A percentile compares a stretch with the other conserved stretches of the same genome.
phyloP scores from a whole-genome alignment of 208 protist genomes.

The Leptomonas seymouri region DNA sequence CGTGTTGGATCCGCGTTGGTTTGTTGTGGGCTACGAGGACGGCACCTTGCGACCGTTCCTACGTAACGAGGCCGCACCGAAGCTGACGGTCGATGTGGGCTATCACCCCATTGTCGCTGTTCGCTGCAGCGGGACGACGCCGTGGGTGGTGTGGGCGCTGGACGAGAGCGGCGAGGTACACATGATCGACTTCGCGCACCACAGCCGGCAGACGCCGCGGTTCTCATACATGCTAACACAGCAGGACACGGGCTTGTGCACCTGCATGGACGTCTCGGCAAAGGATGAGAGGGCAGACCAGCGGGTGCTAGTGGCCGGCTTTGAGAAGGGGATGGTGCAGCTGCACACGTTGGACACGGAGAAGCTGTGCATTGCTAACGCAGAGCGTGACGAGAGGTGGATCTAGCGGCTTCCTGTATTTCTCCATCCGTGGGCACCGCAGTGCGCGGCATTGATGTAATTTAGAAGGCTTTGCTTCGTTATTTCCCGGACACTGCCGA shows the following conservation, averaged over 20 bases:
- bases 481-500: too few relatives aligned
- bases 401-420: slow-evolving; percentile 37
- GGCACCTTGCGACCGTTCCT: slow-evolving; percentile 76
- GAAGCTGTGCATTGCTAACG: slow-evolving; percentile 39
- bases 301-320: slow-evolving; percentile 64
- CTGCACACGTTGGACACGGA: slow-evolving; percentile 60
- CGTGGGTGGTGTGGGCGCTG: slow-evolving; percentile 74
- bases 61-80: slow-evolving; percentile 47
- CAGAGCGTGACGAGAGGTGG: slow-evolving; percentile 72
- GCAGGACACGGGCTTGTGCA: slow-evolving; percentile 62
- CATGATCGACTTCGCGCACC: slow-evolving; percentile 69
- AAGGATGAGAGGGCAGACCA: slow-evolving; percentile 55
- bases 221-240: slow-evolving; percentile 55
- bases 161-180: slow-evolving; percentile 71
- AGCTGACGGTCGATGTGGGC: slow-evolving; percentile 67
- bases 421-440: background rate
- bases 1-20: slow-evolving; percentile 58
- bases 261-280: slow-evolving; percentile 59
- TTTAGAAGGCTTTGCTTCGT: too few relatives aligned
- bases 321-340: slow-evolving; percentile 77
- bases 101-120: slow-evolving; percentile 48
- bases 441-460: too few relatives aligned
- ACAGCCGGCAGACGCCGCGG: slow-evolving; percentile 49
- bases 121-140: slow-evolving; percentile 45
- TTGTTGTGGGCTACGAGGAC: slow-evolving; percentile 82